Conservation (phyloP, 2,329 filamentous ascomycete species). For the Cladophialophora yegresii region DNA sequence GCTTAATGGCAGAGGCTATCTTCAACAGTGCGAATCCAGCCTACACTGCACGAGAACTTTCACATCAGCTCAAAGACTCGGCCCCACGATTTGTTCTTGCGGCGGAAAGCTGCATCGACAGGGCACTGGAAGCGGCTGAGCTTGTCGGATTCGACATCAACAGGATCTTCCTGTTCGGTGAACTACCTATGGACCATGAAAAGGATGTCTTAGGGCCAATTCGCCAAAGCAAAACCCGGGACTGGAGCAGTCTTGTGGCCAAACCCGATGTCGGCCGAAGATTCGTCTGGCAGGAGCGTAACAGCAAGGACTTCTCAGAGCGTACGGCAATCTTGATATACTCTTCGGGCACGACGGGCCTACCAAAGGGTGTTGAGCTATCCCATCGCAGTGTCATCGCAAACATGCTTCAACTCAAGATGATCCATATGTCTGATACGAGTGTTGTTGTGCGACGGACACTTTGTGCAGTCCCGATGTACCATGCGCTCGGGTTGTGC, state of each 20-base stretch:
- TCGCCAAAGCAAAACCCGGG: constrained; percentile 38
- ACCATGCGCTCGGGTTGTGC: constrained; percentile 23
- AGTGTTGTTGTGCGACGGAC: not conserved
- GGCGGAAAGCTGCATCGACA: constrained; percentile 61
- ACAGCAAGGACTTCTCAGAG: constrained; percentile 45
- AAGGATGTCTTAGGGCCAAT: not conserved
- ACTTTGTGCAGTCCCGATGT: constrained; percentile 25
- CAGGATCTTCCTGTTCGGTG: constrained; percentile 68
- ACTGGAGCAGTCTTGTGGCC: constrained; percentile 67
- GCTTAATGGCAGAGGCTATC: constrained; percentile 51
- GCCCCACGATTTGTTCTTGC: constrained; percentile 68
- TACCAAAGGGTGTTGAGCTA: constrained; percentile 62
- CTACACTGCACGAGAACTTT: constrained; percentile 51
- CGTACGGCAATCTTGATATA: constrained; percentile 54
- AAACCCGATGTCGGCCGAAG: constrained; percentile 53
- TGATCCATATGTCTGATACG: constrained; percentile 14
- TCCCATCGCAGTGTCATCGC: constrained; percentile 49
- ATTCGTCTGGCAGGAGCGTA: constrained; percentile 65
- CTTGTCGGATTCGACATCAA: constrained; percentile 57
- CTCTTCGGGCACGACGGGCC: constrained; percentile 63
- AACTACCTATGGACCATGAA: constrained; percentile 32
- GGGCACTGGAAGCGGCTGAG: constrained; percentile 66
- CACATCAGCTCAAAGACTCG: constrained; percentile 50
- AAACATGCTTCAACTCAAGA: constrained; percentile 23
- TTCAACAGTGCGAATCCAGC: constrained; percentile 55